Conservation (phyloP, 129 eudicot genomes). For the Flaveria linearis region DNA sequence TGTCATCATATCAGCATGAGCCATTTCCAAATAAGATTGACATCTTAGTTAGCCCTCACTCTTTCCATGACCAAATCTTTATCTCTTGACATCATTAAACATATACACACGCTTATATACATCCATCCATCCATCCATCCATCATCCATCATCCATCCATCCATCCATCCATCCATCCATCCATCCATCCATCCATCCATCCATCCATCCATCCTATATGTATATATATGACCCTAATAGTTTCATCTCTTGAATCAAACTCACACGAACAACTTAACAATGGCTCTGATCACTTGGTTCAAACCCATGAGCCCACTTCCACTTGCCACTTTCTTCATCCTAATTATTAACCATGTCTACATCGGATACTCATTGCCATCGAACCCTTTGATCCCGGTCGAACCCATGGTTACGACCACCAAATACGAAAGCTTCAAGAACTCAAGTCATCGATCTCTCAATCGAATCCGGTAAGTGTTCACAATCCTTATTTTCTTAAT, state of each 20-base stretch:
- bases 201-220: not conserved
- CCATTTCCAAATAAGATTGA: slow-evolving; percentile 31
- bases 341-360: slow-evolving; percentile 32
- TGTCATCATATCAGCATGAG: slow-evolving; percentile 28
- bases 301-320: slow-evolving; percentile 26
- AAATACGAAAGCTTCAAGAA: slow-evolving; percentile 33
- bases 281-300: slow-evolving; percentile 9
- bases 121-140: not conserved
- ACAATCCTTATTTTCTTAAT: not conserved
- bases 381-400: not conserved
- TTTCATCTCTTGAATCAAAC: slow-evolving; percentile 27
- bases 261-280: slow-evolving; percentile 17
- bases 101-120: slow-evolving; percentile 1
- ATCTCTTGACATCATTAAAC: slow-evolving; percentile 17
- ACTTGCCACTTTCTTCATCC: slow-evolving; percentile 28
- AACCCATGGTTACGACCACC: slow-evolving; percentile 21
- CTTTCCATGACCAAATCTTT: slow-evolving; percentile 54
- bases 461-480: slow-evolving; percentile 25
- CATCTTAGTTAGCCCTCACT: slow-evolving; percentile 45
- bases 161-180: not conserved
- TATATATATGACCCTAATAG: slow-evolving; percentile 10
- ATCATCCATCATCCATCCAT: too few species aligned
- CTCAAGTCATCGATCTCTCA: slow-evolving; percentile 24
- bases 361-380: slow-evolving; percentile 17
- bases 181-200: not conserved